Percentiles rank a stretch among this genome's conserved stretches.
phyloP scores from a whole-genome alignment of 2,329 filamentous ascomycete species.

The Metarhizium humberi region DNA sequence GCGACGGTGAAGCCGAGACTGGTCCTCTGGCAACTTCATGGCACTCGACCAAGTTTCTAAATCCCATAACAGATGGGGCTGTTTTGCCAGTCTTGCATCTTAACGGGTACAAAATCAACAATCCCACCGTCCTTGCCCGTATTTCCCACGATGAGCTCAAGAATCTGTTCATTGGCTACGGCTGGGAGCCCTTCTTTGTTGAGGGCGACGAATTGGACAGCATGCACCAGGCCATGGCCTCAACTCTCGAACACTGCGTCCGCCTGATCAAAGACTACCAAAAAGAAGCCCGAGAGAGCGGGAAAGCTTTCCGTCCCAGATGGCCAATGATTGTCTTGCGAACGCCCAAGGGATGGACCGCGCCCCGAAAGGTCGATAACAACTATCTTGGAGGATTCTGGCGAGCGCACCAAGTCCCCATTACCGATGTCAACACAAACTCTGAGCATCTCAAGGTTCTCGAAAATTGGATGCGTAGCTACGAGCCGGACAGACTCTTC shows the following conservation, averaged over 20 bases:
- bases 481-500: constrained; percentile 65
- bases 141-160: constrained; percentile 66
- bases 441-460: constrained; percentile 56
- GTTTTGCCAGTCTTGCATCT: constrained; percentile 70
- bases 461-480: constrained; percentile 69
- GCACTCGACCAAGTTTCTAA: constrained; percentile 77
- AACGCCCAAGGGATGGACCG: constrained; percentile 74
- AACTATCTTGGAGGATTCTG: constrained; percentile 70
- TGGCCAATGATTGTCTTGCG: constrained; percentile 77
- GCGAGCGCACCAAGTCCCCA: constrained; percentile 69
- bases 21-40: constrained; percentile 70
- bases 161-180: constrained; percentile 62
- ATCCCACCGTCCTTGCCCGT: constrained; percentile 63
- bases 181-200: constrained; percentile 73
- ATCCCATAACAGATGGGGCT: constrained; percentile 68
- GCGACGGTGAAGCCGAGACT: constrained; percentile 74
- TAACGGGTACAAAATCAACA: constrained; percentile 82
- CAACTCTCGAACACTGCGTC: constrained; percentile 64
- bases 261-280: constrained; percentile 59
- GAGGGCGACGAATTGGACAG: constrained; percentile 63
- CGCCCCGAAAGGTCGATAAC: constrained; percentile 59
- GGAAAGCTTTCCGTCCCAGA: constrained; percentile 58
- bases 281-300: constrained; percentile 60
- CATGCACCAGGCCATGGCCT: constrained; percentile 78
- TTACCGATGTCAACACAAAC: constrained; percentile 60